A percentile compares a stretch with the other conserved stretches of the same genome.
Evolutionary conservation across 306 rosid species (phyloP).

Genomic region (Begonia fuchsioides): DNA sequence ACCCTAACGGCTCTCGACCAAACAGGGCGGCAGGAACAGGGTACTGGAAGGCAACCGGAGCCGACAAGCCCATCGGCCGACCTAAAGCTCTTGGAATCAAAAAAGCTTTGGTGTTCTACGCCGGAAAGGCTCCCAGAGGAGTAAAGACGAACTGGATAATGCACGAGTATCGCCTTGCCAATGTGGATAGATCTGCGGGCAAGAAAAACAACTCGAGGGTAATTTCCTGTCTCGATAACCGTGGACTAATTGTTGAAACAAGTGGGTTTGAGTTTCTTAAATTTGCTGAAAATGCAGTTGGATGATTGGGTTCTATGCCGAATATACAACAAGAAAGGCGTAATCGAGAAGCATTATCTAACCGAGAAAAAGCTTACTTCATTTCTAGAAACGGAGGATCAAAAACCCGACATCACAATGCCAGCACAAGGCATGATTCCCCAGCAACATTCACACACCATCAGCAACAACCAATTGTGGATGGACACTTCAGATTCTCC

Average conservation of each 20-base stretch:
- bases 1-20: conserved; percentile 93
- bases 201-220: conserved; percentile 64
- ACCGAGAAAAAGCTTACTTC: conserved; percentile 10
- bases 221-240: conserved; percentile 1
- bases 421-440: background rate
- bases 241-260: no score
- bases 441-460: background rate
- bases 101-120: conserved; percentile 81
- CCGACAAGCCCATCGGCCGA: conserved; percentile 81
- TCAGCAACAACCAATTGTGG: conserved; percentile 18
- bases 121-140: conserved; percentile 79
- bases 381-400: conserved; percentile 32
- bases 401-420: conserved; percentile 31
- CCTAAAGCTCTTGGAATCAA: conserved; percentile 74
- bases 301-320: conserved; percentile 95
- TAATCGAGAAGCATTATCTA: conserved; percentile 34
- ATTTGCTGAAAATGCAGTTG: conserved; percentile 32
- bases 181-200: conserved; percentile 71
- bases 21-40: conserved; percentile 85
- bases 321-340: conserved; percentile 86
- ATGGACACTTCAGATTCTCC: conserved; percentile 47
- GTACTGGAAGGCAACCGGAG: conserved; percentile 96
- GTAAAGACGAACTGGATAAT: conserved; percentile 95
- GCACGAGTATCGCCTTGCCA: conserved; percentile 97
- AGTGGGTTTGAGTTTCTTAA: background rate